Conservation (phyloP, 805 yeast genomes). For the Torulaspora delbrueckii region DNA sequence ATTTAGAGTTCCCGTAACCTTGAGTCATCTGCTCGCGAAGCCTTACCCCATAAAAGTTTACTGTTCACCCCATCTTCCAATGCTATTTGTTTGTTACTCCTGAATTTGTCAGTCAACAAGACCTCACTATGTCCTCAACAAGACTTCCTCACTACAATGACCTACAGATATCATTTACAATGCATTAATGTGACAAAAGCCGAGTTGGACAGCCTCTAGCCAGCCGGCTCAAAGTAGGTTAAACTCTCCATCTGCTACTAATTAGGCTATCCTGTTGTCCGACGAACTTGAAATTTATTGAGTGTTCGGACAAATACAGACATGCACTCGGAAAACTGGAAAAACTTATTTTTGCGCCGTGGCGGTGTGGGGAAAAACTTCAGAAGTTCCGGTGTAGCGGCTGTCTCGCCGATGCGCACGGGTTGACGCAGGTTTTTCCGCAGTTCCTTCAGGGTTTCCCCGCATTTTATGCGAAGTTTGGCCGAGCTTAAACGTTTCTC, state of each 20-base stretch:
- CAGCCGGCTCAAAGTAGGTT: not conserved
- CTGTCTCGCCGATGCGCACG: not conserved
- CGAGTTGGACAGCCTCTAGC: not conserved
- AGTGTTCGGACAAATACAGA: not conserved
- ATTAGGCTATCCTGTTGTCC: not conserved
- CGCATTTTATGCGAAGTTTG: not conserved
- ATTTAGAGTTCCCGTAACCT: not conserved
- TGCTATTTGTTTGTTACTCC: not conserved
- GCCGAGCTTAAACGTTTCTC: conserved; percentile 1
- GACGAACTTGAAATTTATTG: not conserved
- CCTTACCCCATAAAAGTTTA: not conserved
- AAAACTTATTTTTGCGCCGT: not conserved
- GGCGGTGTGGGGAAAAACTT: not conserved
- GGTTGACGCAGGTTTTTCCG: not conserved
- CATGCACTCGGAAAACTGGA: not conserved
- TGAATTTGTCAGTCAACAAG: not conserved
- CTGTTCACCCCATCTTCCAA: not conserved
- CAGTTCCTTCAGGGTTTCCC: not conserved
- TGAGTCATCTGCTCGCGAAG: not conserved
- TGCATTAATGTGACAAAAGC: not conserved
- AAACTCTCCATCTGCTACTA: too few species aligned
- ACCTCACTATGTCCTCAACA: not conserved
- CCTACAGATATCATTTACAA: not conserved
- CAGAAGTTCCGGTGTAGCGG: not conserved
- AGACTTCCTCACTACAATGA: not conserved